Conservation (phyloP, 2,329 filamentous ascomycete genomes). For the Raffaelea albimanens region DNA sequence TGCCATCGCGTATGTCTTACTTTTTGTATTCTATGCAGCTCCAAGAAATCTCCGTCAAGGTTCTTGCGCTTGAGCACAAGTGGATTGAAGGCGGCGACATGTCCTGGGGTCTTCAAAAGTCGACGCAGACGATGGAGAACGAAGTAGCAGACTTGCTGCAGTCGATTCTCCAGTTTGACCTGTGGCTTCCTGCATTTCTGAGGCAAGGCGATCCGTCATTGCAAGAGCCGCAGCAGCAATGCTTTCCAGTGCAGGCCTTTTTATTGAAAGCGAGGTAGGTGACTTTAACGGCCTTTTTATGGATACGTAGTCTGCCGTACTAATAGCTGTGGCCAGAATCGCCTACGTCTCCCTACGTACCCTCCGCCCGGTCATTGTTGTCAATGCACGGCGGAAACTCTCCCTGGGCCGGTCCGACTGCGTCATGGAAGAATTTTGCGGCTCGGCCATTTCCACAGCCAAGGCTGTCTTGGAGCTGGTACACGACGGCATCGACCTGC, state of each 20-base stretch:
- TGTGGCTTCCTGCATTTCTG: not conserved
- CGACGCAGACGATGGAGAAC: not conserved
- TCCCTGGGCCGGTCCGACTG: slow-evolving; percentile 6
- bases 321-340: too few relatives aligned
- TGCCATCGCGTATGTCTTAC: too few relatives aligned
- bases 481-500: not conserved
- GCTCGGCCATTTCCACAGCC: not conserved
- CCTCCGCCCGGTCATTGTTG: not conserved
- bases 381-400: slow-evolving; percentile 4
- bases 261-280: not conserved
- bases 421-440: slow-evolving; percentile 9
- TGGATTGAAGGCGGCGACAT: not conserved
- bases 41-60: too few relatives aligned
- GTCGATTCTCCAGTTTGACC: not conserved
- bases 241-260: not conserved
- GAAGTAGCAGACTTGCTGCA: not conserved
- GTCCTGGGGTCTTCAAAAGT: not conserved
- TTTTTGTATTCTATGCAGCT: too few relatives aligned
- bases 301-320: too few relatives aligned
- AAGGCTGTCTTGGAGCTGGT: slow-evolving; percentile 7
- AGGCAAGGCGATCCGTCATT: not conserved
- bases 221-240: not conserved
- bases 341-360: not conserved
- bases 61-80: too few relatives aligned
- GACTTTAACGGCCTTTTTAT: too few relatives aligned